Conservation (phyloP, 1,284 basidiomycete genomes). For the Tausonia pullulans region DNA sequence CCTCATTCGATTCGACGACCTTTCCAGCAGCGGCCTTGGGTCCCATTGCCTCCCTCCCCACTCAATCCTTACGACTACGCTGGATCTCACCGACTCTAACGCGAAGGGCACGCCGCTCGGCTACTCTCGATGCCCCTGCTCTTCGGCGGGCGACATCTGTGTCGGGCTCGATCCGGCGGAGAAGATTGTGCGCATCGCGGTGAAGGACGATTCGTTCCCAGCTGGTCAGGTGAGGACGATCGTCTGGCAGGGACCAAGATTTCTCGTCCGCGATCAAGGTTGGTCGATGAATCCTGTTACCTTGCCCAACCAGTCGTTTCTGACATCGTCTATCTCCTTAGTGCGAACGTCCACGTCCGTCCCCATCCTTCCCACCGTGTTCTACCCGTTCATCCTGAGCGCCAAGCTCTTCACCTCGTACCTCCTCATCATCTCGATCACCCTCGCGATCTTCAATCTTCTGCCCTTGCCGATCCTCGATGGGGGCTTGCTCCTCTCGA, state of each 20-base stretch:
- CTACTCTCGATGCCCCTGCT: background rate
- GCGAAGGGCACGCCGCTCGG: background rate
- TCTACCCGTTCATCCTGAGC: background rate
- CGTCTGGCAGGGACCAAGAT: constrained; percentile 7
- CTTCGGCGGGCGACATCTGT: background rate
- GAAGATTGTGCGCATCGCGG: constrained; percentile 7
- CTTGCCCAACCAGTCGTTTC: background rate
- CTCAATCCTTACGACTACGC: background rate
- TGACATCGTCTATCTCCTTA: background rate
- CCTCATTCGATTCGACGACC: background rate
- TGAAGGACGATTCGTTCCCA: background rate
- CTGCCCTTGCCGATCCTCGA: constrained; percentile 12
- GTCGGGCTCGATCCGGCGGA: background rate
- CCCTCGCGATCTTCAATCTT: constrained; percentile 12
- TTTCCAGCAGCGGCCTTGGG: background rate
- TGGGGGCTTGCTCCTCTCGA: constrained; percentile 3
- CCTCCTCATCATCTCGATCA: constrained; percentile 15
- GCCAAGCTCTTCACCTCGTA: background rate
- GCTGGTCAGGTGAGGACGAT: background rate
- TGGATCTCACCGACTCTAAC: background rate
- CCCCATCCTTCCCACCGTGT: background rate
- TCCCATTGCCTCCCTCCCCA: background rate
- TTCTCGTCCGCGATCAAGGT: background rate
- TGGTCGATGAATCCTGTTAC: background rate
- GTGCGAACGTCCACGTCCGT: constrained; percentile 1